Evolutionary conservation across 352 stramenopile genomes (phyloP), one percentile per base, ranked within the genome.

Genomic region (Elongisporangium undulatum): DNA sequence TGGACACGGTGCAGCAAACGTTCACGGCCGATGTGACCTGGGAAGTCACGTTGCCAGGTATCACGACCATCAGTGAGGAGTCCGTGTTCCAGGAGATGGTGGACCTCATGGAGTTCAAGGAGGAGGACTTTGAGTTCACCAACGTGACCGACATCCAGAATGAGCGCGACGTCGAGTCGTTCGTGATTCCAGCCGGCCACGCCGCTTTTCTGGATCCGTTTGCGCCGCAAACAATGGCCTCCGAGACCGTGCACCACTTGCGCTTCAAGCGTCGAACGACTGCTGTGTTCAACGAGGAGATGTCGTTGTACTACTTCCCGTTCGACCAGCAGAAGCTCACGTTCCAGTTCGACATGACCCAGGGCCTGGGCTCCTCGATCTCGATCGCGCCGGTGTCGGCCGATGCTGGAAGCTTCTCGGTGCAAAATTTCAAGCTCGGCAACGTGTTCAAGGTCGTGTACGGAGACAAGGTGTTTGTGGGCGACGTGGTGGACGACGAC

Each of bases 311-410:
- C 45, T 63, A 26, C 19, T 79, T 79, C 53, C 71, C 71, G 8
- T 72, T 77, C 19, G 71, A 79, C 58, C 68, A 71, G 57, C 71
- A 79, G 55, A 74, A 72, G 61, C 63, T 79, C 51, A 69, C 61
- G 34, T 74, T 77, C 53, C 34, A 61, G 26, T 74, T 77, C 38
- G 58, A 67, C 15, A 54, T 72, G 23, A 21, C 45, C n/a, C 48
- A 66, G 55, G 62, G 64, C 21, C 48, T 72, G 22, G 38, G 17
- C 20, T 26, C 64, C 8, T 55, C 21, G 1, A 45, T 78, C 10
- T 24, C 17, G 3, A 52, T 78, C 4, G 56, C 58, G 0, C 65
- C 68, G 24, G 19, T 34, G 3, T 38, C 62, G 1, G 55, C 55
- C 0, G 55, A 67, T 4, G 57, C 68, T 8, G 68, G 70, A 3